Evolutionary conservation across 202 grass and related monocot species (phyloP).

Genomic region (Brachypodium distachyon): DNA sequence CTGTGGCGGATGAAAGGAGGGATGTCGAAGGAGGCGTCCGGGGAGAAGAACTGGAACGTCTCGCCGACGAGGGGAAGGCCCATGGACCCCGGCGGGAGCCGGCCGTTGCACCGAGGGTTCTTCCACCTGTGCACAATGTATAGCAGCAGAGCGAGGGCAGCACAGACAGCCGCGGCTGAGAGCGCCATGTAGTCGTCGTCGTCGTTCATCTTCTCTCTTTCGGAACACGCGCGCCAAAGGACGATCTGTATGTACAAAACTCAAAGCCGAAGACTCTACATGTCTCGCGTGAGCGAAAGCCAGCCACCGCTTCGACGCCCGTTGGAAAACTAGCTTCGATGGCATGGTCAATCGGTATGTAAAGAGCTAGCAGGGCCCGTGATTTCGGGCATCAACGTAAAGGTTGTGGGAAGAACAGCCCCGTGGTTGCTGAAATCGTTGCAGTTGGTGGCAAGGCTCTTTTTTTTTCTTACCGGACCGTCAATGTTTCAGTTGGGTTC

Average conservation of each 20-base stretch:
- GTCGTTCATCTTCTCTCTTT: not conserved
- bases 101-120: constrained; percentile 35
- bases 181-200: not conserved
- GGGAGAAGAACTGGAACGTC: constrained; percentile 56
- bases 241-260: not conserved
- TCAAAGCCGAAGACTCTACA: not conserved
- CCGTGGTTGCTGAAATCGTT: constrained; percentile 3
- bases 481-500: too few species aligned
- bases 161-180: not conserved
- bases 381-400: constrained; percentile 12
- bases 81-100: constrained; percentile 51
- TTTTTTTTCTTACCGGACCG: too few species aligned
- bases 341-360: not conserved
- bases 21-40: constrained; percentile 31
- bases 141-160: not conserved
- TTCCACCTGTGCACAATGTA: constrained; percentile 29
- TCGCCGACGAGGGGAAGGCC: constrained; percentile 60
- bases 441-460: not conserved
- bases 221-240: not conserved
- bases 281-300: not conserved
- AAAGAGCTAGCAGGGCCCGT: not conserved
- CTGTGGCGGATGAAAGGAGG: constrained; percentile 41
- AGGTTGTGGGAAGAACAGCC: constrained; percentile 27
- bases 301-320: not conserved
- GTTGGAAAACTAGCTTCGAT: not conserved